Base-by-base conservation (phyloP, 192 early-diverging fungal species). In the Linnemannia hyalina region DNA sequence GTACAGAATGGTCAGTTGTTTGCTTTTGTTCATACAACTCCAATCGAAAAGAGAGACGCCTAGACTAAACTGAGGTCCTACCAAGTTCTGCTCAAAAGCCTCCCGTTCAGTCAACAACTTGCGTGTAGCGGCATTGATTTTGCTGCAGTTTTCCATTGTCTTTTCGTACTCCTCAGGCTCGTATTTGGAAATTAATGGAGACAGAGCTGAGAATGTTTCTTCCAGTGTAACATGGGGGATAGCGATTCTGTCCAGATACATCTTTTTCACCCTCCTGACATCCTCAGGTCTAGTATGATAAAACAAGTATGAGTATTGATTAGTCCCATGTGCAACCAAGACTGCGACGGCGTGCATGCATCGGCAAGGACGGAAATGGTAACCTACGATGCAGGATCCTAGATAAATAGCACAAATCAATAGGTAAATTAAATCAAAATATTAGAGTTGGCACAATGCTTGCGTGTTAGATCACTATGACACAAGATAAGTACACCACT, bases 201-300 rank as follows among this genome's bases (percentile, higher is more conserved):
- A 95, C 73, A 95, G 93, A 23, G 77, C 81, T 16, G 78, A 83
- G 36, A 95, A 95, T 0, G 96, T 96, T 15, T 91, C 85, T 13
- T 91, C 92, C 38, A 94, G 80, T 35, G 89, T 91, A 90, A 68
- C 41, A 78, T 82, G 78, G 42, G 80, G 65, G 16, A 88, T 41
- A 26, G 70, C 60, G 38, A 80, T 80, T 13, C 71, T 68, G 10
- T 81, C 71, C 49, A 69, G 71, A 60, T 76, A 82, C 46, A 79
- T 82, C 38, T 35, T 68, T 46, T 80, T 85, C 69, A 85, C 40
- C n/a, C 74, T 75, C n/a, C 63, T 68, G 49, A 85, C 63, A 68
- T 85, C 77, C 8, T 85, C 75, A 29, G 52, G 44, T 18, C 74
- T 78, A 75, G 44, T 32, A 38, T 68, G 1, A 23, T 68, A 38